Evolutionary conservation across 768 basidiomycete genomes (phyloP).

Genomic region (Pulveroboletus sp.): DNA sequence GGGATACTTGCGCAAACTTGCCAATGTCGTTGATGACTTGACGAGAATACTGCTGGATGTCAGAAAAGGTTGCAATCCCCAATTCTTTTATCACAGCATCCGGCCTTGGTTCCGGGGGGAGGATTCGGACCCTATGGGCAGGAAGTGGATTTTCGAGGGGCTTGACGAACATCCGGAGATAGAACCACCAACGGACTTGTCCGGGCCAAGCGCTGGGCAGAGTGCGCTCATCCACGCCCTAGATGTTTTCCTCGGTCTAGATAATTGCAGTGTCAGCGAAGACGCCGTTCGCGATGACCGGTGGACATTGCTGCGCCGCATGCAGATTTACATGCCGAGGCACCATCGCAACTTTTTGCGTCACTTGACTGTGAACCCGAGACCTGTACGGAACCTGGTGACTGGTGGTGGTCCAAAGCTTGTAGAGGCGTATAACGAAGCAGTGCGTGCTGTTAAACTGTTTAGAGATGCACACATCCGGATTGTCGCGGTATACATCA

Average conservation of each 20-base stretch:
- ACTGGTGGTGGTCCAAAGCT: conserved; percentile 28
- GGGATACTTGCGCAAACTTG: conserved; percentile 61
- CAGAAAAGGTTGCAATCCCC: conserved; percentile 68
- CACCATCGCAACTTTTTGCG: conserved; percentile 76
- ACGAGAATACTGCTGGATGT: conserved; percentile 58
- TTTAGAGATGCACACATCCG: conserved; percentile 78
- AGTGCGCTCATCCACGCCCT: conserved; percentile 73
- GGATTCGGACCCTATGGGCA: conserved; percentile 45
- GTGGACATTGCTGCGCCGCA: conserved; percentile 58
- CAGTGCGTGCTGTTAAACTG: conserved; percentile 62
- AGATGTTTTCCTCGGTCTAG: conserved; percentile 70
- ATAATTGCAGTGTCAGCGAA: conserved; percentile 36
- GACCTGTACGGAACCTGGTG: conserved; percentile 61
- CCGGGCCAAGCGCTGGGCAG: conserved; percentile 83
- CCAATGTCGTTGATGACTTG: conserved; percentile 63
- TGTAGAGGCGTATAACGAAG: conserved; percentile 58
- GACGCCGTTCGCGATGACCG: conserved; percentile 10
- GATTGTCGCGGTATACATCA: conserved; percentile 72
- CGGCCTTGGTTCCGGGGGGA: conserved; percentile 82
- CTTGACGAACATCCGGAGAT: conserved; percentile 45
- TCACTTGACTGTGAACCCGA: conserved; percentile 59
- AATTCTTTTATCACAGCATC: conserved; percentile 66
- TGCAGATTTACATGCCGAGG: conserved; percentile 82
- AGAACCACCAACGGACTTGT: conserved; percentile 50
- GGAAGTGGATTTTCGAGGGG: conserved; percentile 62